phyloP scores from a whole-genome alignment of 1,284 basidiomycete genomes.

The Cryptococcus depauperatus region DNA sequence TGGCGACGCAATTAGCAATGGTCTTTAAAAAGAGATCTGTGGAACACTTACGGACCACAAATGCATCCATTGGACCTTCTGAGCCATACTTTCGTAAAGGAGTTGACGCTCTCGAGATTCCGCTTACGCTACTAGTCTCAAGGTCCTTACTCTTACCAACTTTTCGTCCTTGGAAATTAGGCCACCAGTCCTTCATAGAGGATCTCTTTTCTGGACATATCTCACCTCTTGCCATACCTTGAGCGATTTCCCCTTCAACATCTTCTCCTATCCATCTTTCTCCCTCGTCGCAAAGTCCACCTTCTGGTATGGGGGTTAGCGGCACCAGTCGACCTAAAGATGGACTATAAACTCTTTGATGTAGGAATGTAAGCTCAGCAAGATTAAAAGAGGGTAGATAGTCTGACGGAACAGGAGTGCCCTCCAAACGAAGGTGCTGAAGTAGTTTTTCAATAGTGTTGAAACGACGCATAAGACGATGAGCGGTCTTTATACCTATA shows the following conservation, averaged over 20 bases:
- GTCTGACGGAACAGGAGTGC: constrained; percentile 66
- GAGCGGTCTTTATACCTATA: constrained; percentile 93
- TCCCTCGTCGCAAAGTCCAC: constrained; percentile 53
- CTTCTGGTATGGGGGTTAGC: constrained; percentile 54
- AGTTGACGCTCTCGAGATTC: not conserved
- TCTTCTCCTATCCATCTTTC: constrained; percentile 67
- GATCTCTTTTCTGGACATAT: constrained; percentile 65
- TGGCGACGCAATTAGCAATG: too few species aligned
- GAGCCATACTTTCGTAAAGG: too few species aligned
- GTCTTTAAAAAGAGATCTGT: too few species aligned
- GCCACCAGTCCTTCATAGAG: constrained; percentile 73
- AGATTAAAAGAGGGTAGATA: constrained; percentile 62
- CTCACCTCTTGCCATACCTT: constrained; percentile 64
- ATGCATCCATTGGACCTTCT: constrained; percentile 33
- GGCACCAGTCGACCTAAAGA: constrained; percentile 57
- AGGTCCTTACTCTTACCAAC: not conserved
- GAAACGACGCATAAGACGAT: constrained; percentile 68
- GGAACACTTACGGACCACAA: constrained; percentile 31
- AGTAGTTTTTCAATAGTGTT: constrained; percentile 75
- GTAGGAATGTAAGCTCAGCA: constrained; percentile 87
- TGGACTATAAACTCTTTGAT: constrained; percentile 91
- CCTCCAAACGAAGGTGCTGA: constrained; percentile 70
- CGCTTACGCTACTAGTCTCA: not conserved
- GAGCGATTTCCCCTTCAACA: constrained; percentile 37
- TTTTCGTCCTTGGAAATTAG: constrained; percentile 45